Evolutionary conservation across 2,329 filamentous ascomycete species (phyloP), one percentile per base, ranked within the genome.

Genomic region (Harringtonia lauricola): DNA sequence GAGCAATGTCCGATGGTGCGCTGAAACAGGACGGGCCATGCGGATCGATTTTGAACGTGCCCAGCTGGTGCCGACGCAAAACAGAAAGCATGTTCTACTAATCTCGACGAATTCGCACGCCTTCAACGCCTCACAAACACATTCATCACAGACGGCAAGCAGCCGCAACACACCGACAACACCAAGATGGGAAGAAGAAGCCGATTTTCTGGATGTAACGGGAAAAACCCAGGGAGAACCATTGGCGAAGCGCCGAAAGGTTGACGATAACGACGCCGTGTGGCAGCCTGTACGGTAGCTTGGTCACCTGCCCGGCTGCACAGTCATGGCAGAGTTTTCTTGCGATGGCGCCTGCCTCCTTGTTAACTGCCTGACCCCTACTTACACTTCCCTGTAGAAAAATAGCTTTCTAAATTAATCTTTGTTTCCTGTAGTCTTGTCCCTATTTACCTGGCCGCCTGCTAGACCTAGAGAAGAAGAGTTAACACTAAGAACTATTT

Each of bases 21-120:
- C 18, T 21, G 44, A 46, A 22, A 18, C 19, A 19, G 31, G 33
- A 29, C 36, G 44, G 8, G 44, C 37, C 37, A 46, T 46, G 41
- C 36, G 44, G 17, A 46, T 46, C 21, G 44, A 46, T 28, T 46
- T 46, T 43, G 44, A 43, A 1, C 40, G 40, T 19, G 44, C 44
- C 21, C n/a, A 22, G 26, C 33, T 46, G 35, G 18, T 14, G 34
- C 35, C 24, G 22, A 15, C 19, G 5, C 22, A 18, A 33, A 3
- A 19, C 28, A 14, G 39, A 41, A 37, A 37, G 8, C 34, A 8
- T 33, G 5, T 14, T 17, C 17, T 36, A 14, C 34, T n/a, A 17
- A 19, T 31, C 8, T 37, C 34, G 18, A 17, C 29, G 19, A 41
- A 36, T 33, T 26, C 12, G 9, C 34, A 30, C 13, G 22, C 26